Evolutionary conservation across 106 monocot species (phyloP).

Genomic region (Vanilla planifolia): DNA sequence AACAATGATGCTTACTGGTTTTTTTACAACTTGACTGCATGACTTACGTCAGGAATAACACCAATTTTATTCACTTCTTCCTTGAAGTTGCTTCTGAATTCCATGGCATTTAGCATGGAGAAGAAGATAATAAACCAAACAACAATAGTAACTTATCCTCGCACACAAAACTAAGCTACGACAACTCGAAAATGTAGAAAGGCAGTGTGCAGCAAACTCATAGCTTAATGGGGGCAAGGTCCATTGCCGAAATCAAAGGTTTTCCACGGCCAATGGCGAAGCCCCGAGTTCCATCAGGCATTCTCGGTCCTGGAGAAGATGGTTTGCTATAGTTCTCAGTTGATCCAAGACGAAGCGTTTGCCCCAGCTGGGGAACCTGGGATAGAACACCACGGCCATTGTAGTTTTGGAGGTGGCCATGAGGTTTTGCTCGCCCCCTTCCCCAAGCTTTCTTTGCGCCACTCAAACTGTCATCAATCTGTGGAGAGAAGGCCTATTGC

Average conservation of each 20-base stretch:
- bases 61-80: too few relatives aligned
- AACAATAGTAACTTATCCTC: too few relatives aligned
- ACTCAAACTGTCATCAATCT: slow-evolving; percentile 31
- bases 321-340: slow-evolving; percentile 15
- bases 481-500: neutral
- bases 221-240: neutral
- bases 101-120: too few relatives aligned
- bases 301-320: slow-evolving; percentile 38
- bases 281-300: slow-evolving; percentile 82
- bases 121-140: too few relatives aligned
- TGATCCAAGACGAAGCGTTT: neutral
- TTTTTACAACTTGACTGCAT: too few relatives aligned
- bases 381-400: slow-evolving; percentile 28
- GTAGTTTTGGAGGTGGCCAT: slow-evolving; percentile 10
- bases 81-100: too few relatives aligned
- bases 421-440: slow-evolving; percentile 26
- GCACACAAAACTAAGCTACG: neutral
- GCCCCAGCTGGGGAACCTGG: slow-evolving; percentile 11
- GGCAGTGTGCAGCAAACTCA: neutral
- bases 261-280: slow-evolving; percentile 84
- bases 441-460: slow-evolving; percentile 19
- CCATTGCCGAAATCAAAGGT: neutral
- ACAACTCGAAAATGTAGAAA: neutral
- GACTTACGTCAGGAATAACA: too few relatives aligned
- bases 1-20: too few relatives aligned